Evolutionary conservation across 129 eudicot species (phyloP).

Genomic region (Tanacetum coccineum): DNA sequence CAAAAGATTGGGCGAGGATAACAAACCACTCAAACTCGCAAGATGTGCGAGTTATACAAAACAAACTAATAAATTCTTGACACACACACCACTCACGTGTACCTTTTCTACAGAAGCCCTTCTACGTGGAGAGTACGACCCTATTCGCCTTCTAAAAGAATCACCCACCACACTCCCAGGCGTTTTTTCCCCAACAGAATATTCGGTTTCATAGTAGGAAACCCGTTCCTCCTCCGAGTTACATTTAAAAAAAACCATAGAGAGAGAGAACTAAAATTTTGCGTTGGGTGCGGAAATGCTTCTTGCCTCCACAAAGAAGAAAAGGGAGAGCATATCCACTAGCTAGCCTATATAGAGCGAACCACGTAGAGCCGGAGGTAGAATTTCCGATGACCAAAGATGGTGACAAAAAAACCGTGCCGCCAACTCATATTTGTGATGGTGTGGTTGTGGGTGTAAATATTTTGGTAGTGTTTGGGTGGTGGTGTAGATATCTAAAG

Average conservation of each 20-base stretch:
- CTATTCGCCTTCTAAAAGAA: too few species aligned
- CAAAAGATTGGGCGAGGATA: constrained; percentile 81
- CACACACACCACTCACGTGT: constrained; percentile 57
- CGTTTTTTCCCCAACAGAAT: too few species aligned
- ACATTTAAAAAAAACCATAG: constrained; percentile 45
- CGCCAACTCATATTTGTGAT: constrained; percentile 44
- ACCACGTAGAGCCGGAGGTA: too few species aligned
- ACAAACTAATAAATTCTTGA: constrained; percentile 70
- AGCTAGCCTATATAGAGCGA: too few species aligned
- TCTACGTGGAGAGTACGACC: too few species aligned
- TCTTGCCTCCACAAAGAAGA: constrained; percentile 40
- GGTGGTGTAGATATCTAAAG: constrained; percentile 71
- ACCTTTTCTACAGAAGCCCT: constrained; percentile 50
- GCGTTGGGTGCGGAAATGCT: constrained; percentile 56
- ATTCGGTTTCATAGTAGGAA: constrained; percentile 59
- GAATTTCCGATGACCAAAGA: constrained; percentile 25
- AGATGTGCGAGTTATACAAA: constrained; percentile 65
- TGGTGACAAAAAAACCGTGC: constrained; percentile 27
- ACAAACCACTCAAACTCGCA: constrained; percentile 66
- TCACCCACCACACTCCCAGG: too few species aligned
- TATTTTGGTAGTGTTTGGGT: too few species aligned
- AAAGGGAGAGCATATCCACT: too few species aligned
- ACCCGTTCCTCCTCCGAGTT: constrained; percentile 52
- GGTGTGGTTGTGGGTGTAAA: constrained; percentile 68
- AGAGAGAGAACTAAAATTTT: too few species aligned